Evolutionary conservation across 139 green algal genomes (phyloP), one percentile per base, ranked within the genome.

Genomic region (Eudorina sp.): DNA sequence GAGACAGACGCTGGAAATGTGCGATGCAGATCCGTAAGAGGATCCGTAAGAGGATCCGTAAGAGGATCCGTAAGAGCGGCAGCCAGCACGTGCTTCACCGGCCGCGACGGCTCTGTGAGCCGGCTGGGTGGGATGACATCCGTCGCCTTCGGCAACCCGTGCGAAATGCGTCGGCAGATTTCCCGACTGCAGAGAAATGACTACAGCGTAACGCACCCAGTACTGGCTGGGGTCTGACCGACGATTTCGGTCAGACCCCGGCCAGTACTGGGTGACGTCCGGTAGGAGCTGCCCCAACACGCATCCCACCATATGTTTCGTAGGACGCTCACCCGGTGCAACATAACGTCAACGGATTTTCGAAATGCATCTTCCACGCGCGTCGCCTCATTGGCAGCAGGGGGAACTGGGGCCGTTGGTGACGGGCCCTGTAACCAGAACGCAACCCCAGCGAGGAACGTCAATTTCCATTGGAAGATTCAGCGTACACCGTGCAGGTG

Each of bases 251-350:
- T n/a, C n/a, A n/a, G n/a, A n/a, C n/a, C n/a, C n/a, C n/a, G n/a
- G n/a, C n/a, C n/a, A n/a, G n/a, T n/a, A n/a, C n/a, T n/a, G n/a
- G n/a, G n/a, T n/a, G n/a, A n/a, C n/a, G n/a, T n/a, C n/a, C n/a
- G n/a, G n/a, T n/a, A n/a, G n/a, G n/a, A n/a, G n/a, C n/a, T n/a
- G n/a, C n/a, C n/a, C n/a, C n/a, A 31, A 25, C 21, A 29, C 19
- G 62, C 62, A 34, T 34, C 62, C 21, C 62, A 3, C 23, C 29
- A 66, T 5, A 25, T 11, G 55, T 11, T 66, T 3, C 55, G 7
- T n/a, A 66, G 7, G 38, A 40, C 62, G n/a, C 68, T 45, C 51
- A 69, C 75, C 31, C 75, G 48, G 51, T 83, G 68, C 40, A 83
- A 25, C 48, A 83, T 48, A 31, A 83, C 29, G 9, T 83, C 75